Evolutionary conservation across 257 asterid species (phyloP), one percentile per base, ranked within the genome.

Genomic region (Cinchona pubescens): DNA sequence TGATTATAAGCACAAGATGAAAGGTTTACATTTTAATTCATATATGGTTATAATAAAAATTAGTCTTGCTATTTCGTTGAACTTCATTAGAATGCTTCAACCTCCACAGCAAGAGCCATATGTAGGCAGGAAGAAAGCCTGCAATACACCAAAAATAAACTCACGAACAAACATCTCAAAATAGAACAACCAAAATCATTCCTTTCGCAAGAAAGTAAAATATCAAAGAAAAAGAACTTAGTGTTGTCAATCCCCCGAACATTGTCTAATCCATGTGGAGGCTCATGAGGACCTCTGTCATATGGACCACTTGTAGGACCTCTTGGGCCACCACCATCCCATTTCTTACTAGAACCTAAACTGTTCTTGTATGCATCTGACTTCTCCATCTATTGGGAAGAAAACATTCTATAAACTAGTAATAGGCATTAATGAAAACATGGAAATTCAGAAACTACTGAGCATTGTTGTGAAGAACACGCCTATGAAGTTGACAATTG

Each of bases 21-120:
- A 70, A 3, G 14, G 49, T 32, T 49, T 48, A 29, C 16, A 30
- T 55, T 21, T 37, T 21, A 29, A 46, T 48, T 27, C 29, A 11
- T 34, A 3, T 51, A 27, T n/a, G n/a, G n/a, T 9, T 53, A 12
- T 56, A n/a, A 11, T 35, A 34, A 37, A 48, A 23, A n/a, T n/a
- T n/a, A n/a, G n/a, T n/a, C n/a, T n/a, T n/a, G 23, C n/a, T n/a
- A n/a, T 71, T 67, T 23, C 8, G 7, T 71, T 21, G 71, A 21
- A 7, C 6, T 29, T 11, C 51, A 35, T 4, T 13, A 25, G 25
- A 4, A 21, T 67, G 43, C 37, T n/a, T 81, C 64, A 84, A 42
- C 97, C 99, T 32, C 97, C 98, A 55, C 99, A 95, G 83, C 99
- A 95, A 51, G 99, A 95, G 79, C 99, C 98, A 80, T 98, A n/a